Conservation (phyloP, 2,329 filamentous ascomycete genomes). For the Zasmidium cellare region DNA sequence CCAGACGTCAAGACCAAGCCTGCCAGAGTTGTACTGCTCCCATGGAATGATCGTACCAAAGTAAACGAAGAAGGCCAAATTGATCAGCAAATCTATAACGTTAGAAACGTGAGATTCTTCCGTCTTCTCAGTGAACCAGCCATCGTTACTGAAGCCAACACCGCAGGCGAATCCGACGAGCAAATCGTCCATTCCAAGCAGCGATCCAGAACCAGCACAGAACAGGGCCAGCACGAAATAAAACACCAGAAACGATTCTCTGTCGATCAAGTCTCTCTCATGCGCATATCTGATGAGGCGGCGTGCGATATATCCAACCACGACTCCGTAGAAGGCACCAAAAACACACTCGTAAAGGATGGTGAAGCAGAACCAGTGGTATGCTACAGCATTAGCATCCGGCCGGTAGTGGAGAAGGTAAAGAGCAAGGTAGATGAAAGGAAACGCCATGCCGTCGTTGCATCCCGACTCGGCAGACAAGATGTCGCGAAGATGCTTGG, state of each 20-base stretch:
- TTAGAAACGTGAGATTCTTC: slow-evolving; percentile 98
- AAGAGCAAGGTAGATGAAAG: slow-evolving; percentile 89
- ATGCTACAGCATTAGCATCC: slow-evolving; percentile 66
- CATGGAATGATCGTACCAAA: slow-evolving; percentile 97
- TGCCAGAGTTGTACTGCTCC: slow-evolving; percentile 78
- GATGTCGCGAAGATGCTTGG: slow-evolving; percentile 93
- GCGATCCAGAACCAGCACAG: slow-evolving; percentile 88
- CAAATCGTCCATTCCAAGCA: slow-evolving; percentile 89
- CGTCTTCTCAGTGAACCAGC: slow-evolving; percentile 97
- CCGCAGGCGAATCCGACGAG: slow-evolving; percentile 92
- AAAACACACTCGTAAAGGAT: slow-evolving; percentile 96
- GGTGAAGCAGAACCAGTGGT: slow-evolving; percentile 86
- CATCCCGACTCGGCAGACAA: slow-evolving; percentile 96
- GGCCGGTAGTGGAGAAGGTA: slow-evolving; percentile 84
- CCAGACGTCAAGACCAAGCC: slow-evolving; percentile 79
- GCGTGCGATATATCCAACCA: slow-evolving; percentile 83
- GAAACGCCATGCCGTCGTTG: slow-evolving; percentile 99
- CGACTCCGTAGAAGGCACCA: slow-evolving; percentile 83
- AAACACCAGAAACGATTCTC: slow-evolving; percentile 97
- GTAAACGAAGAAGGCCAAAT: slow-evolving; percentile 97
- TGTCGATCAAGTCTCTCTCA: slow-evolving; percentile 80
- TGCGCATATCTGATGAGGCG: slow-evolving; percentile 90
- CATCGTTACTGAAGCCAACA: slow-evolving; percentile 98
- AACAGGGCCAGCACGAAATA: slow-evolving; percentile 97
- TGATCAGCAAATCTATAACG: slow-evolving; percentile 95